These are phyloP conservation scores for Aspergillus novoparasiticus DNA, from an alignment of 2,329 filamentous ascomycete species.

Conservation along the genomic window DNA sequence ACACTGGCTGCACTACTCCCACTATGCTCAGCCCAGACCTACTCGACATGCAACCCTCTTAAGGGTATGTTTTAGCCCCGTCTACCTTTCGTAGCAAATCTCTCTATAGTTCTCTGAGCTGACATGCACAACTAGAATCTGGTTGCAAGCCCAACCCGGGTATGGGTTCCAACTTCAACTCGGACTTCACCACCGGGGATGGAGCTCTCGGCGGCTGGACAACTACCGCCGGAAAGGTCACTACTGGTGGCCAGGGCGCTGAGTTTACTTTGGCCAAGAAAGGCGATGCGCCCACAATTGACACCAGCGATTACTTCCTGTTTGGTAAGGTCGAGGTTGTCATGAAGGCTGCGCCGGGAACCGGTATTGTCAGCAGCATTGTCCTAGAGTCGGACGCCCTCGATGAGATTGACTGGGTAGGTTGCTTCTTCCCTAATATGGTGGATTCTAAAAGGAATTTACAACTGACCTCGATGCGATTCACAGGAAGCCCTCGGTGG, in stretches of 20 bases:
- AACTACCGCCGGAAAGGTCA: constrained; percentile 65
- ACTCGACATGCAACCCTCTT: constrained; percentile 72
- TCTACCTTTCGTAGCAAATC: background rate
- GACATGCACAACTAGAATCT: constrained; percentile 29
- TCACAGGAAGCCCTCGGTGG: constrained; percentile 41
- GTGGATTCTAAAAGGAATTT: background rate
- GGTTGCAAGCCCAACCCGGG: constrained; percentile 71
- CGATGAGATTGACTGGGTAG: constrained; percentile 97
- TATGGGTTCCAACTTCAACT: constrained; percentile 50
- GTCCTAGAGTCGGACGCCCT: constrained; percentile 91
- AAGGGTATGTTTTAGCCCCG: constrained; percentile 24
- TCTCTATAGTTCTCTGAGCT: constrained; percentile 4
- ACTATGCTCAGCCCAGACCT: constrained; percentile 66
- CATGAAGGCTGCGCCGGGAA: constrained; percentile 82
- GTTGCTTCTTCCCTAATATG: constrained; percentile 57
- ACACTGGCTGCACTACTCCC: constrained; percentile 36
- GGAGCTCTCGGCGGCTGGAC: constrained; percentile 64
- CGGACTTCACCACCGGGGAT: constrained; percentile 44
- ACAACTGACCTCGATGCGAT: constrained; percentile 18
- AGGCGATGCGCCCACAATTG: constrained; percentile 83
- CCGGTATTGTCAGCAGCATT: constrained; percentile 87
- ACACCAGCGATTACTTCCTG: constrained; percentile 96
- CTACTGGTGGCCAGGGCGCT: constrained; percentile 71
- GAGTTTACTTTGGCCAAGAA: constrained; percentile 75
- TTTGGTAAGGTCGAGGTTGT: constrained; percentile 87